A percentile compares a stretch with the other conserved stretches of the same genome.
Evolutionary conservation across 805 yeast genomes (phyloP).

Genomic region (Naumovozyma castellii): DNA sequence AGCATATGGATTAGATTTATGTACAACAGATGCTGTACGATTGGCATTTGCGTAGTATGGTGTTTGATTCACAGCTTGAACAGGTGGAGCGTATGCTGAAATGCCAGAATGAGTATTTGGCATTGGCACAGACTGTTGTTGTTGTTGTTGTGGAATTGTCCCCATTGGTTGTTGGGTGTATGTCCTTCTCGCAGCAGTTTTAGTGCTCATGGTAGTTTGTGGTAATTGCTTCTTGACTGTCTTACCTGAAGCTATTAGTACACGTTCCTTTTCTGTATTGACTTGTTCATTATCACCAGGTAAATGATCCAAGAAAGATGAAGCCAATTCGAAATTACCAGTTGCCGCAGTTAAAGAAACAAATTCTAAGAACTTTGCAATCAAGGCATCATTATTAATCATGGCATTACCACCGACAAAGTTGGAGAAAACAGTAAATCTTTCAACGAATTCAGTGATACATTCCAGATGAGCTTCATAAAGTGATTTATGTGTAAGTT

Average conservation of each 20-base stretch:
- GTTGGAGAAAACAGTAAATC: conserved; percentile 52
- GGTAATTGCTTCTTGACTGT: conserved; percentile 6
- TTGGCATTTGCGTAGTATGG: neutral
- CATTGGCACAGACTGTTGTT: conserved; percentile 1
- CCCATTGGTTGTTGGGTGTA: neutral
- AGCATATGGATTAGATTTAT: conserved; percentile 13
- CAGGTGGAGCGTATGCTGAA: conserved; percentile 4
- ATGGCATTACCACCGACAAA: conserved; percentile 15
- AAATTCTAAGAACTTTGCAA: conserved; percentile 64
- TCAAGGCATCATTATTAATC: conserved; percentile 27
- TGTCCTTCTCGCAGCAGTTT: neutral
- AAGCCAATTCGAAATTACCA: conserved; percentile 80
- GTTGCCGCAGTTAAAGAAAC: conserved; percentile 68
- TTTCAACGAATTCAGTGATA: conserved; percentile 72
- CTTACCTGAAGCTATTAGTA: conserved; percentile 51
- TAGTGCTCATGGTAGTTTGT: conserved; percentile 3
- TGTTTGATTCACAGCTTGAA: conserved; percentile 4
- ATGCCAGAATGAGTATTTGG: conserved; percentile 2
- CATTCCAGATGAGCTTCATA: conserved; percentile 81
- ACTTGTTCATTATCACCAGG: conserved; percentile 69
- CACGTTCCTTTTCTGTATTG: conserved; percentile 68
- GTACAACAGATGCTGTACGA: conserved; percentile 3
- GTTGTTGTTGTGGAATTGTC: conserved; percentile 3
- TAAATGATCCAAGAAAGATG: conserved; percentile 53
- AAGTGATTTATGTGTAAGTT: conserved; percentile 41